phyloP scores from a whole-genome alignment of 495 filamentous ascomycete genomes.

The Tuber melanosporum region DNA sequence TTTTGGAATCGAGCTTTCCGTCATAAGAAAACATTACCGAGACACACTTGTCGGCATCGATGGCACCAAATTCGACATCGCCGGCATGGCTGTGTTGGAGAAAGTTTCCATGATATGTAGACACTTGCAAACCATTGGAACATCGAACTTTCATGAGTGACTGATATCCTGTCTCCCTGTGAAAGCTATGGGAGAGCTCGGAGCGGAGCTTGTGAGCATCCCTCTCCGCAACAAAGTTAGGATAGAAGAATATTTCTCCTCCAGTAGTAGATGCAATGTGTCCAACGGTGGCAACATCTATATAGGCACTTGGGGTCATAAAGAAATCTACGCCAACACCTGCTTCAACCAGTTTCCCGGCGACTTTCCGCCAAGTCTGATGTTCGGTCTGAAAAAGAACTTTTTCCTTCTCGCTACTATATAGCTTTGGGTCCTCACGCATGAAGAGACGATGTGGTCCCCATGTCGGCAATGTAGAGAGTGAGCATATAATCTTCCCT shows the following conservation, averaged over 20 bases:
- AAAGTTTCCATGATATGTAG: conserved; percentile 91
- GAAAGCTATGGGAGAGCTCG: conserved; percentile 83
- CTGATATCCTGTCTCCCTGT: conserved; percentile 88
- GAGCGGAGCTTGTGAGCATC: conserved; percentile 76
- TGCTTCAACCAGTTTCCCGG: conserved; percentile 78
- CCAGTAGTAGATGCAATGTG: conserved; percentile 72
- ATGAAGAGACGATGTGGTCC: conserved; percentile 77
- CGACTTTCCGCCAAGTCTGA: conserved; percentile 71
- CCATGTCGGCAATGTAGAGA: conserved; percentile 77
- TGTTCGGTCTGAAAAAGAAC: conserved; percentile 89
- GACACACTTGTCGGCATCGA: conserved; percentile 90
- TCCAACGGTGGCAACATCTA: conserved; percentile 90
- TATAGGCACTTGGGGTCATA: conserved; percentile 81
- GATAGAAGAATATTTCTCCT: conserved; percentile 91
- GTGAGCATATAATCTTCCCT: conserved; percentile 84
- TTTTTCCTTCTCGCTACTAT: conserved; percentile 81
- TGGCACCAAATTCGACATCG: conserved; percentile 86
- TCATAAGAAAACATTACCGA: conserved; percentile 92
- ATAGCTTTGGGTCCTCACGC: conserved; percentile 80
- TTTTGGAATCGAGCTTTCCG: conserved; percentile 89
- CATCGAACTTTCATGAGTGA: conserved; percentile 98
- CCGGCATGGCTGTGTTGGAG: conserved; percentile 81
- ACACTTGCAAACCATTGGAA: conserved; percentile 91
- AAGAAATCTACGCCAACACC: conserved; percentile 92
- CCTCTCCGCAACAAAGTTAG: conserved; percentile 82